Evolutionary conservation across 345 rosid species (phyloP), one percentile per base, ranked within the genome.

Genomic region (Punica granatum): DNA sequence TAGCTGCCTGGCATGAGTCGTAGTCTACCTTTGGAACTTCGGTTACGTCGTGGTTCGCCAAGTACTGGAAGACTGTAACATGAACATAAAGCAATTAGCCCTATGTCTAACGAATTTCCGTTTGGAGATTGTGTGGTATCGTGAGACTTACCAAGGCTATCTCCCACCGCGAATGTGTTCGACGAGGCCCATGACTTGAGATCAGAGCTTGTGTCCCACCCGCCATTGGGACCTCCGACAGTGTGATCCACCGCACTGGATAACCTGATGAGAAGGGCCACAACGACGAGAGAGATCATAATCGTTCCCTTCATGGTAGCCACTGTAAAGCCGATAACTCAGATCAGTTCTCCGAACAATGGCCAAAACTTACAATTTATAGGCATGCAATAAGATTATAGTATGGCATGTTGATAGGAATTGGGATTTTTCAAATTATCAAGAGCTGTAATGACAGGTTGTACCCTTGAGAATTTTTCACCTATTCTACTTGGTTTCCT

Each of bases 211-310:
- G 76, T 31, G 68, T 83, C 88, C 96, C 98, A 92, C 10, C 83
- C 72, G 30, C 92, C 93, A 56, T 59, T 81, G 28, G 88, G 64
- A 56, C 83, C 88, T 41, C 98, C 98, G 18, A 92, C 86, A 0
- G 80, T 80, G 71, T 82, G 71, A 59, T 76, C 82, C 26, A 82
- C 80, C 48, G 94, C 94, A 74, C 73, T 53, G 49, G 86, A 67
- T 72, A 84, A 54, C 70, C 80, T 69, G 59, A 86, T 59, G n/a
- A 87, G 46, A 64, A 85, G 30, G 46, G 84, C 82, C 1, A 73
- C 37, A 1, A 79, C 44, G 15, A 76, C 80, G 70, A 83, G 67
- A 60, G 78, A 66, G 32, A 74, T 49, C 12, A 35, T 41, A 32
- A 58, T 34, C 21, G 59, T 12, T 34, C 36, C 34, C 59, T 53